Conservation (phyloP, 345 rosid species). For the Punica granatum region DNA sequence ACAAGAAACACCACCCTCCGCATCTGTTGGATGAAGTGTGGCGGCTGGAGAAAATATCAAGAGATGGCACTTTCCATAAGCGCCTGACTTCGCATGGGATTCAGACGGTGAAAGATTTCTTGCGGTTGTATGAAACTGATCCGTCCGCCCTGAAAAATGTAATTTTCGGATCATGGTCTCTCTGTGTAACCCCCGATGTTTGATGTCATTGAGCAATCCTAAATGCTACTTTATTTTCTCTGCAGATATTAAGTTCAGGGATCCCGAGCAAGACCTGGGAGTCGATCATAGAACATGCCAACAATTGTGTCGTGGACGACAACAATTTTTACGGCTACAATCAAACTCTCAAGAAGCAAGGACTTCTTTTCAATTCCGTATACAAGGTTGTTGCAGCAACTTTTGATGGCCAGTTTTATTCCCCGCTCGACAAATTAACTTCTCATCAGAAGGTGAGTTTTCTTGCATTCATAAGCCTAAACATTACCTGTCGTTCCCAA, state of each 20-base stretch:
- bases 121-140: slow-evolving; percentile 15
- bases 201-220: neutral
- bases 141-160: slow-evolving; percentile 27
- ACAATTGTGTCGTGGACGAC: slow-evolving; percentile 42
- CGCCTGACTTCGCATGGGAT: slow-evolving; percentile 20
- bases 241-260: slow-evolving; percentile 40
- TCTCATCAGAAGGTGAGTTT: slow-evolving; percentile 29
- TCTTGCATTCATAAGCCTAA: neutral
- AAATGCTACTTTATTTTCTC: neutral
- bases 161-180: slow-evolving; percentile 15
- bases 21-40: slow-evolving; percentile 24
- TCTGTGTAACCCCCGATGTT: neutral
- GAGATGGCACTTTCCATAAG: slow-evolving; percentile 23
- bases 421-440: slow-evolving; percentile 24
- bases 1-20: slow-evolving; percentile 41
- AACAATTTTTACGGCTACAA: slow-evolving; percentile 31
- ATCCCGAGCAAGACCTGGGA: slow-evolving; percentile 49
- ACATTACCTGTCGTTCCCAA: neutral
- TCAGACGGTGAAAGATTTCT: slow-evolving; percentile 21
- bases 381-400: slow-evolving; percentile 35
- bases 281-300: slow-evolving; percentile 51
- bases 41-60: slow-evolving; percentile 35
- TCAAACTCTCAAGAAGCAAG: slow-evolving; percentile 15
- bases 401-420: slow-evolving; percentile 22
- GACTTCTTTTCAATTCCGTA: slow-evolving; percentile 44